Evolutionary conservation across 352 stramenopile species (phyloP), one percentile per base, ranked within the genome.

Genomic region (Hyaloperonospora brassicae): DNA sequence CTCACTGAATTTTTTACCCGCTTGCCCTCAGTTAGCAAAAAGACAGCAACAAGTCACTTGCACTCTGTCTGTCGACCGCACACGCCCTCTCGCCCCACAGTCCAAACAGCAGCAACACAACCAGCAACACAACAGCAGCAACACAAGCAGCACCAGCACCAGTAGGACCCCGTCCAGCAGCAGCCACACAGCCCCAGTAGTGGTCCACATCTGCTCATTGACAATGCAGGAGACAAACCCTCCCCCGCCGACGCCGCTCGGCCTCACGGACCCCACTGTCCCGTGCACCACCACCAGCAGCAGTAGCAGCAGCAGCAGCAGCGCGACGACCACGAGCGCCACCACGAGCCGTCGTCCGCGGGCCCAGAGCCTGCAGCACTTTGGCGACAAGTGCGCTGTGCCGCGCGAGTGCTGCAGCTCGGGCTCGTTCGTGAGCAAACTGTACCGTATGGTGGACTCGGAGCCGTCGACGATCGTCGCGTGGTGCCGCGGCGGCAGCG

Each of bases 361-460:
- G 45, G 62, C 75, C 3, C 70, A 81, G 61, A 82, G 66, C 41
- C 61, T 84, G 69, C 73, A 84, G 42, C 64, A 76, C 50, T 72
- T 77, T 47, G 48, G 60, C 41, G 49, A 50, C 38, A 61, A 68
- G 50, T 67, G 62, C 50, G 52, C 52, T 1, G 34, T 71, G 1
- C 54, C 60, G 0, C 52, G 73, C 57, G 73, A 83, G 47, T 83
- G 73, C 54, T 80, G 62, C 58, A 79, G 62, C 25, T 89, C 79
- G 2, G 82, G 82, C 21, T 89, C 78, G 11, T 93, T 93, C 61
- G 82, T 93, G 38, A 90, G 76, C 59, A 93, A 93, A 66, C 57
- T 93, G 23, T 93, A 76, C 62, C 75, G 79, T 51, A 93, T 93
- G 82, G 78, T 93, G 23, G 82, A 93, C 64, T 73, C 79, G 22